Conservation (phyloP, 23 red algal genomes). For the Chondrus crispus region DNA sequence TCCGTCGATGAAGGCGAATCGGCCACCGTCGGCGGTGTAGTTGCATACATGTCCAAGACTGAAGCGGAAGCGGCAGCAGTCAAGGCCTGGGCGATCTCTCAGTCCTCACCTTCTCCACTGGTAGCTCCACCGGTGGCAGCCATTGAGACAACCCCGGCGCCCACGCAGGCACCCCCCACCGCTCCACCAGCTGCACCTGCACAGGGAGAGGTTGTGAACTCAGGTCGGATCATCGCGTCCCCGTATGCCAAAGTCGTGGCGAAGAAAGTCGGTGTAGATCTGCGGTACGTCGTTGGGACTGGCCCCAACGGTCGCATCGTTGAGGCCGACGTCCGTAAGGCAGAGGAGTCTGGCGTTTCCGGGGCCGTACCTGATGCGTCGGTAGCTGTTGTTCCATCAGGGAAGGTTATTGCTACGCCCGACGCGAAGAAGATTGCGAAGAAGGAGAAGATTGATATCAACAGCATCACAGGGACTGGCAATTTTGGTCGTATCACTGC, state of each 20-base stretch:
- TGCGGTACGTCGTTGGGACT: constrained; percentile 66
- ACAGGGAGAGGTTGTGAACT: constrained; percentile 66
- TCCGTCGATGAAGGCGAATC: constrained; percentile 49
- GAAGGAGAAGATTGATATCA: constrained; percentile 78
- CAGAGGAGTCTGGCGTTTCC: background rate
- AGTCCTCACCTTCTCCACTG: background rate
- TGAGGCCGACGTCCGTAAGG: constrained; percentile 58
- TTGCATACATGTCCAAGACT: constrained; percentile 69
- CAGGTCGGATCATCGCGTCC: constrained; percentile 80
- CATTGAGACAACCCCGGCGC: background rate
- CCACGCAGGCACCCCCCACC: background rate
- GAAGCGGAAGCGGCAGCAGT: constrained; percentile 74
- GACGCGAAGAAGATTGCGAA: constrained; percentile 91
- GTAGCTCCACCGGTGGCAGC: background rate
- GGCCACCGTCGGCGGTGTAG: constrained; percentile 61
- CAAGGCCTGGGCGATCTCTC: constrained; percentile 64
- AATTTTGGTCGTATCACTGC: constrained; percentile 89
- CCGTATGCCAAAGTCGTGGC: constrained; percentile 84
- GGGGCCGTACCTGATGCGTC: constrained; percentile 14
- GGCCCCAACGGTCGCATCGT: constrained; percentile 80
- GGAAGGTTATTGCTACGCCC: constrained; percentile 68
- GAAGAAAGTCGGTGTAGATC: constrained; percentile 69
- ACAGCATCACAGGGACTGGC: constrained; percentile 62
- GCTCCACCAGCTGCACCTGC: constrained; percentile 2
- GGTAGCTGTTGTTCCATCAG: background rate